Conservation (phyloP, 192 early-diverging fungal species). For the Dissophora globulifera region DNA sequence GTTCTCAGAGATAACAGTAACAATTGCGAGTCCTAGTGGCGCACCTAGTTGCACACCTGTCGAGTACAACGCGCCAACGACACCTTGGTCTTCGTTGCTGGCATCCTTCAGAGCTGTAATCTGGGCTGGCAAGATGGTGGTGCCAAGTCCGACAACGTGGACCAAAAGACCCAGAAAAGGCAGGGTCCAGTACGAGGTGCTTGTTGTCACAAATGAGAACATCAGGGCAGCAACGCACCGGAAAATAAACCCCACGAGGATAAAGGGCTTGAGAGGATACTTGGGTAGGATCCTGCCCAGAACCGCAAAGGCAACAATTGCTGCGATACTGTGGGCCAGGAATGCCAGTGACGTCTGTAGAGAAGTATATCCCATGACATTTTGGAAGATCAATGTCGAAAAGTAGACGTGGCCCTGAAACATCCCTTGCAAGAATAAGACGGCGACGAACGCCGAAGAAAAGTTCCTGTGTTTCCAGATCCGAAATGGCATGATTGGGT, state of each 20-base stretch:
- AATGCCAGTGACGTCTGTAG: slow-evolving; percentile 57
- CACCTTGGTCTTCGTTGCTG: slow-evolving; percentile 45
- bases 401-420: slow-evolving; percentile 57
- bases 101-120: slow-evolving; percentile 50
- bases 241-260: slow-evolving; percentile 27
- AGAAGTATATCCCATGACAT: slow-evolving; percentile 52
- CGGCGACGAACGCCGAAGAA: slow-evolving; percentile 56
- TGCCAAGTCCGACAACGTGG: slow-evolving; percentile 34
- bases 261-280: slow-evolving; percentile 28
- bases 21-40: slow-evolving; percentile 44
- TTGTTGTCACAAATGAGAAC: slow-evolving; percentile 27
- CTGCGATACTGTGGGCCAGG: slow-evolving; percentile 51
- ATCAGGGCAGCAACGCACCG: slow-evolving; percentile 29
- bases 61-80: slow-evolving; percentile 49
- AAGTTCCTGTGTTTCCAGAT: slow-evolving; percentile 61
- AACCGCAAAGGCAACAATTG: slow-evolving; percentile 35
- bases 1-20: slow-evolving; percentile 48
- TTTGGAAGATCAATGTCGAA: slow-evolving; percentile 60
- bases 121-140: slow-evolving; percentile 30
- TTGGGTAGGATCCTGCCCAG: slow-evolving; percentile 55
- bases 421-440: slow-evolving; percentile 46
- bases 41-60: slow-evolving; percentile 50
- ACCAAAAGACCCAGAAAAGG: slow-evolving; percentile 47
- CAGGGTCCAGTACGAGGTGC: slow-evolving; percentile 43
- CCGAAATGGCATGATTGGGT: slow-evolving; percentile 56